Percentiles rank a stretch among this genome's conserved stretches.
phyloP scores from a whole-genome alignment of 2,329 filamentous ascomycete species.

The Paraconiothyrium brasiliense region DNA sequence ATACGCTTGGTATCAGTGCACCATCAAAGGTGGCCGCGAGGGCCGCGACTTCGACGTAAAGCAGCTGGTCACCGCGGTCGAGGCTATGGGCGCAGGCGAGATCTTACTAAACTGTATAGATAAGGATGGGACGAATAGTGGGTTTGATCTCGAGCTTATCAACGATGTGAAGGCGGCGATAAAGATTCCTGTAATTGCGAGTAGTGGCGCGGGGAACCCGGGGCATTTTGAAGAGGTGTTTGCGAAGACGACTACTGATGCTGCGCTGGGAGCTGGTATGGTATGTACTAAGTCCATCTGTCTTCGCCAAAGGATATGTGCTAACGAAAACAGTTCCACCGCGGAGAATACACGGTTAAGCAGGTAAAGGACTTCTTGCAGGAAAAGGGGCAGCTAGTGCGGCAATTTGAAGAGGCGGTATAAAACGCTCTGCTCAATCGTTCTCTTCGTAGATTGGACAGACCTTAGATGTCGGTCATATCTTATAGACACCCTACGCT shows the following conservation, averaged over 20 bases:
- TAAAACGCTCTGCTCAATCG: neutral
- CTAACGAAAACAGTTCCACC: constrained; percentile 73
- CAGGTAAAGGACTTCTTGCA: constrained; percentile 88
- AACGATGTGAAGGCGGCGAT: constrained; percentile 85
- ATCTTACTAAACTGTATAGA: constrained; percentile 98
- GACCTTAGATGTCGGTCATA: neutral
- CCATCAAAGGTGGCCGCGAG: constrained; percentile 93
- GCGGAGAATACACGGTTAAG: constrained; percentile 91
- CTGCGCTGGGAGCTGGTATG: constrained; percentile 94
- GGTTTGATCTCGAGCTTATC: constrained; percentile 94
- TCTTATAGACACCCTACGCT: constrained; percentile 7
- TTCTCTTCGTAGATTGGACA: constrained; percentile 8
- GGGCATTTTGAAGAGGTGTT: constrained; percentile 93
- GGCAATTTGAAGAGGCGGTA: constrained; percentile 71
- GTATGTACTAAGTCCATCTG: constrained; percentile 53
- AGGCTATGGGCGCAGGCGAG: constrained; percentile 95
- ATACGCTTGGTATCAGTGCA: constrained; percentile 97
- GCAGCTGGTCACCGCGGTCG: constrained; percentile 86
- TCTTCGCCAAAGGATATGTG: constrained; percentile 15
- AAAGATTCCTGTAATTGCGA: constrained; percentile 93
- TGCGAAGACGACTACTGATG: constrained; percentile 83
- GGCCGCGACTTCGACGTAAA: constrained; percentile 93
- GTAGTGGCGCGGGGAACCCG: constrained; percentile 88
- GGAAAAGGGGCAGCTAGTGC: constrained; percentile 77
- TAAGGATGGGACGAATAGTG: constrained; percentile 91